Percentiles rank a stretch among this genome's conserved stretches.
phyloP scores from a whole-genome alignment of 768 basidiomycete genomes.

The Tylopilus rubrobrunneus region DNA sequence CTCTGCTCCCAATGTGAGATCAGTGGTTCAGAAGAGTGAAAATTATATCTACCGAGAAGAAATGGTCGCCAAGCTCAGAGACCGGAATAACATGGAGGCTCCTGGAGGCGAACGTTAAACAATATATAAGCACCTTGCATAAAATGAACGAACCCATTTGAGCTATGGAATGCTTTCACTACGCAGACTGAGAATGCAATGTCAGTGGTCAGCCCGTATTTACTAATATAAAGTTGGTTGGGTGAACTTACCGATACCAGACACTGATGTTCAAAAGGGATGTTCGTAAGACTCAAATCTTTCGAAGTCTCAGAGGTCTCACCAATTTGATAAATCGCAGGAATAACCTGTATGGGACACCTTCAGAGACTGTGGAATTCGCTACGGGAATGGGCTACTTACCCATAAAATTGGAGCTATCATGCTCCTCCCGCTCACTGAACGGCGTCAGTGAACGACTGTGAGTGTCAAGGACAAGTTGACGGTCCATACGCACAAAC shows the following conservation, averaged over 20 bases:
- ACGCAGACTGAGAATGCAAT: background rate
- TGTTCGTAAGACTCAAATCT: background rate
- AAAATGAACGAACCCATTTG: constrained; percentile 7
- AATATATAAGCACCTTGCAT: too few relatives aligned
- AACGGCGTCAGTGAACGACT: background rate
- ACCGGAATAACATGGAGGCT: background rate
- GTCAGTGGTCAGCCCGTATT: too few relatives aligned
- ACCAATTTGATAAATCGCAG: constrained; percentile 6
- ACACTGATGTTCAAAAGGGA: background rate
- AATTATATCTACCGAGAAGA: background rate
- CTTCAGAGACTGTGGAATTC: background rate
- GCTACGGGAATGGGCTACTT: background rate
- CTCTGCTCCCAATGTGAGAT: background rate
- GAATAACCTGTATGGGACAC: background rate
- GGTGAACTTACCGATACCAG: background rate
- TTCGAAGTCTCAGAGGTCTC: background rate
- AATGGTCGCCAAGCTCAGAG: background rate
- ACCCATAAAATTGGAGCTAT: constrained; percentile 7
- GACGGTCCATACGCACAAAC: background rate
- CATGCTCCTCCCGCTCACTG: constrained; percentile 7
- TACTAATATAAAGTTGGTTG: too few relatives aligned
- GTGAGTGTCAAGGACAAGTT: too few relatives aligned
- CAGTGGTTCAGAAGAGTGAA: background rate
- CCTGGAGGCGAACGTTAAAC: background rate
- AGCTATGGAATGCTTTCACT: background rate